Conservation (phyloP, 2,329 filamentous ascomycete genomes). For the Zymoseptoria pseudotritici region DNA sequence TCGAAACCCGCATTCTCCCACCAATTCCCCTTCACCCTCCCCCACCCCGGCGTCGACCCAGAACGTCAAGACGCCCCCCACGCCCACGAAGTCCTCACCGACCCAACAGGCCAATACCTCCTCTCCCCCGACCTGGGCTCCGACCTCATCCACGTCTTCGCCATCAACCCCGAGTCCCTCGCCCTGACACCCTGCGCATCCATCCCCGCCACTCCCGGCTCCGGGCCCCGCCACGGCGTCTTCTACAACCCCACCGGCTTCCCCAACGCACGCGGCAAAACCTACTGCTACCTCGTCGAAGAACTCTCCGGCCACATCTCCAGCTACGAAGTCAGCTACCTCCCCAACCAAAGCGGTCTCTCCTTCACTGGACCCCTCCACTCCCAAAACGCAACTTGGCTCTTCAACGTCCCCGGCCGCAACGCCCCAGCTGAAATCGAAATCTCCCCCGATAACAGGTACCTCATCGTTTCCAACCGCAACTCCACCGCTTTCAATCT, state of each 20-base stretch:
- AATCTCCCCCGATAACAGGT: conserved; percentile 45
- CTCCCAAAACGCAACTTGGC: conserved; percentile 40
- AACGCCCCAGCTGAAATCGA: conserved; percentile 51
- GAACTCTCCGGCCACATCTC: conserved; percentile 46
- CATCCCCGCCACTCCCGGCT: conserved; percentile 23
- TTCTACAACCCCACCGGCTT: conserved; percentile 30
- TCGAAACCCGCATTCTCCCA: conserved; percentile 30
- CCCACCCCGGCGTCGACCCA: conserved; percentile 23
- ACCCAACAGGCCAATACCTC: conserved; percentile 33
- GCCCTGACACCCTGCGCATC: conserved; percentile 21
- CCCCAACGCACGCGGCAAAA: conserved; percentile 15
- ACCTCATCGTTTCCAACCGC: conserved; percentile 62
- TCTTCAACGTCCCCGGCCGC: conserved; percentile 36
- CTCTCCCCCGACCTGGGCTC: conserved; percentile 33
- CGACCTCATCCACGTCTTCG: conserved; percentile 31
- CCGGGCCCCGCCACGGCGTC: conserved; percentile 31
- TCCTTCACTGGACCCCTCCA: conserved; percentile 38
- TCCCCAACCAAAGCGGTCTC: conserved; percentile 36
- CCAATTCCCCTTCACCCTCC: conserved; percentile 24
- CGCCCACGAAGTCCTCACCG: conserved; percentile 30
- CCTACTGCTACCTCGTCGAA: conserved; percentile 36
- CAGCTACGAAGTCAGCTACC: conserved; percentile 43
- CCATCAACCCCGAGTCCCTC: conserved; percentile 20
- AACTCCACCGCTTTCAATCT: conserved; percentile 48
- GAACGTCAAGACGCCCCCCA: conserved; percentile 31